These are phyloP conservation scores for Carallia brachiata DNA, from an alignment of 345 rosid genomes.

Conservation along the genomic window DNA sequence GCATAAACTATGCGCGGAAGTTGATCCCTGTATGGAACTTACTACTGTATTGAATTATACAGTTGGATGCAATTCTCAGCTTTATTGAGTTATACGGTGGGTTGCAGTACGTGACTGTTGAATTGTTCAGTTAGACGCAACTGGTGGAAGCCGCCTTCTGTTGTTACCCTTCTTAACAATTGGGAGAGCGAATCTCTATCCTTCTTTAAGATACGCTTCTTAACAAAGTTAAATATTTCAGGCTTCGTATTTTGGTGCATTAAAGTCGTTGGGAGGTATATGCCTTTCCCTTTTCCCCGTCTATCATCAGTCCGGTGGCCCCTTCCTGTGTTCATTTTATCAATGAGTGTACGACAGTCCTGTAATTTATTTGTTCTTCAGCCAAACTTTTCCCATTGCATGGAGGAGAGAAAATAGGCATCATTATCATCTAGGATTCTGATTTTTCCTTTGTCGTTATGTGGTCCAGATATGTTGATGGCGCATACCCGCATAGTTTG, in stretches of 20 bases:
- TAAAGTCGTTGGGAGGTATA: neutral
- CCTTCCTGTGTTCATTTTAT: constrained; percentile 16
- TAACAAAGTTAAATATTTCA: no score
- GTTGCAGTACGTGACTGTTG: constrained; percentile 16
- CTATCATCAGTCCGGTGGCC: constrained; percentile 39
- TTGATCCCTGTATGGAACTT: no score
- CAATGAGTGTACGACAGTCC: constrained; percentile 7
- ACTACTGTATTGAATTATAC: no score
- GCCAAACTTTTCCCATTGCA: constrained; percentile 9
- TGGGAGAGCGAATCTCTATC: constrained; percentile 11
- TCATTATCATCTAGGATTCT: constrained; percentile 4
- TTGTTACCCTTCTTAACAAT: constrained; percentile 12
- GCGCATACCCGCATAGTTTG: neutral
- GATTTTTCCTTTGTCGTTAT: constrained; percentile 10
- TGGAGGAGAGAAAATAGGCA: constrained; percentile 13
- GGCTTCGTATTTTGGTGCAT: no score
- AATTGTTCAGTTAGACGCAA: neutral
- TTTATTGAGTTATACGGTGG: constrained; percentile 34
- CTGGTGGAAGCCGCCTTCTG: constrained; percentile 51
- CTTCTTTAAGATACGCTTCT: constrained; percentile 17
- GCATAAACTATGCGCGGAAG: no score
- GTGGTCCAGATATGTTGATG: constrained; percentile 21
- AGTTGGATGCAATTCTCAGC: constrained; percentile 11
- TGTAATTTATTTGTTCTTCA: neutral
- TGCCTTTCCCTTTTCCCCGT: constrained; percentile 22